Conservation (phyloP, 345 rosid species). For the Gossypium sturtianum region DNA sequence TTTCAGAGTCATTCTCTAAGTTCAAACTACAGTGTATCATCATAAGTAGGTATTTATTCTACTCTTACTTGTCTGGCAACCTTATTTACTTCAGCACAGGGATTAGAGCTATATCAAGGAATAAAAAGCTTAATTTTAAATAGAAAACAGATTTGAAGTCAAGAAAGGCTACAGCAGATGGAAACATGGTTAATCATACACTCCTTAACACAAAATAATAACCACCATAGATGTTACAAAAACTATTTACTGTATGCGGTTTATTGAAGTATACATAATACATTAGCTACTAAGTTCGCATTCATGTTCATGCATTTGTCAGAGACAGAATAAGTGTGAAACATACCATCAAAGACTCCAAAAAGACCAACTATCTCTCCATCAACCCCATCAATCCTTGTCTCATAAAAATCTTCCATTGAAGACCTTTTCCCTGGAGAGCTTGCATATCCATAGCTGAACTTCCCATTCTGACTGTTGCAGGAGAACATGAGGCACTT, state of each 20-base stretch:
- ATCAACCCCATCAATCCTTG: constrained; percentile 86
- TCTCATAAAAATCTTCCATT: constrained; percentile 97
- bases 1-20: constrained; percentile 14
- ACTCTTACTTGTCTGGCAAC: background rate
- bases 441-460: constrained; percentile 98
- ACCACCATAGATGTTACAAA: background rate
- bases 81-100: background rate
- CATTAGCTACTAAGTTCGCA: background rate
- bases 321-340: constrained; percentile 16
- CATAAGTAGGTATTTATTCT: background rate
- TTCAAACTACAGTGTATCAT: constrained; percentile 1
- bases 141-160: background rate
- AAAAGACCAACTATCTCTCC: constrained; percentile 94
- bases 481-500: constrained; percentile 14
- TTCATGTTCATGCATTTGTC: background rate
- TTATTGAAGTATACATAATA: background rate
- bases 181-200: background rate
- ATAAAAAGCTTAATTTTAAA: background rate
- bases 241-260: background rate
- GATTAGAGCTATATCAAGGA: background rate
- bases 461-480: constrained; percentile 82
- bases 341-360: constrained; percentile 96
- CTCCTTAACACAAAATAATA: background rate
- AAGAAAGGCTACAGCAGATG: background rate
- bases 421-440: constrained; percentile 94